Base-by-base conservation (phyloP, 352 stramenopile species). In the Phytophthora crassamura region DNA sequence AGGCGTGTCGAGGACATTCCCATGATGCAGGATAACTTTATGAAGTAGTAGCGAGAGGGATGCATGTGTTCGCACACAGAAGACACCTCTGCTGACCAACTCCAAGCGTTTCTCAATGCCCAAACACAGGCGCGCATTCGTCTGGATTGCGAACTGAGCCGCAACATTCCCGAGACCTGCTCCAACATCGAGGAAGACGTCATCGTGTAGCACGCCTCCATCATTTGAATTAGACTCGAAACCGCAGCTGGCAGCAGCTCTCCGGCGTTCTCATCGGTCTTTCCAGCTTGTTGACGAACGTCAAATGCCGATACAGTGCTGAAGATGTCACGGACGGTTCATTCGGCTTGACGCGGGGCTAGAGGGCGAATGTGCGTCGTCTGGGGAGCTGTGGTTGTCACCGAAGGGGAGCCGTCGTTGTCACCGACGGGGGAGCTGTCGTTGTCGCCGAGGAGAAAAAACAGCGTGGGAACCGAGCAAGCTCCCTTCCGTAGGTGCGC, bases 11-110 rank as follows among this genome's bases (percentile, higher is more conserved):
- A 42, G 16, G 0, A 64, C 25, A 48, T 64, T n/a, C 12, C 56
- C 45, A 15, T 55, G 45, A 2, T 9, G 7, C 16, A 64, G 7
- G 10, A 47, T 14, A 10, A 64, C 56, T 40, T 64, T 64, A 16
- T 51, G 56, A 18, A 64, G 28, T 11, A 56, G 45, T 28, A 48
- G n/a, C 12, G 22, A 8, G 10, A 33, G 14, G 2, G 22, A 9
- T 16, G 15, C 54, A 47, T 46, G n/a, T n/a, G 43, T 5, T 53
- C n/a, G 41, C 15, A 48, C 32, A n/a, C 54, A 54, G 16, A 46
- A 6, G 1, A 5, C 4, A 25, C 42, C 32, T 41, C 34, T 49
- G 5, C 28, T n/a, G 22, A 32, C 45, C 3, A 40, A 15, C 7
- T 52, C 25, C 11, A 9, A 0, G 2, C 49, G 16, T 15, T 54